These are phyloP conservation scores for Dryas alaskensis DNA, from an alignment of 306 rosid genomes.

Conservation along the genomic window DNA sequence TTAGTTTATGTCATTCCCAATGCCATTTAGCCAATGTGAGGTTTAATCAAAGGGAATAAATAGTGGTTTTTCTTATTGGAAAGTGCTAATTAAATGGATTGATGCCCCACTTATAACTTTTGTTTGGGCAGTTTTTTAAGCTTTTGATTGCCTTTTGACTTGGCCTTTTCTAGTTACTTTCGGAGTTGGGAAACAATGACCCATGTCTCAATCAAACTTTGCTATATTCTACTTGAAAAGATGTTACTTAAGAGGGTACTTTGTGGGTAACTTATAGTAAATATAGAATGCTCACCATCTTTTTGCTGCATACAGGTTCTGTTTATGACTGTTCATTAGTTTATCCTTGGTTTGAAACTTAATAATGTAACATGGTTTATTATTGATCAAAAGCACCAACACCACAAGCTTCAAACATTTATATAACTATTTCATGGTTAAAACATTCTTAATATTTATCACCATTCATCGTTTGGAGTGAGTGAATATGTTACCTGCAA, in stretches of 20 bases:
- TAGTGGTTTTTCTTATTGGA: slow-evolving; percentile 21
- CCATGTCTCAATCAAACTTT: slow-evolving; percentile 35
- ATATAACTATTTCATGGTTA: no score
- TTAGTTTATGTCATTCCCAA: slow-evolving; percentile 68
- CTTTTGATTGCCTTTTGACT: slow-evolving; percentile 67
- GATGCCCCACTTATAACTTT: slow-evolving; percentile 44
- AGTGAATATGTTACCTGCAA: no score
- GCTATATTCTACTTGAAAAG: slow-evolving; percentile 1
- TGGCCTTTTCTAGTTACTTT: slow-evolving; percentile 46
- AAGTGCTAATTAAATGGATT: slow-evolving; percentile 35
- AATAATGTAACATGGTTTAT: no score
- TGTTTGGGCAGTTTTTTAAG: slow-evolving; percentile 57
- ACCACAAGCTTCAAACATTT: no score
- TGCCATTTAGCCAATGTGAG: slow-evolving; percentile 54
- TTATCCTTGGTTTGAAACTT: no score
- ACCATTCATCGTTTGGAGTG: no score
- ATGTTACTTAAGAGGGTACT: slow-evolving; percentile 12
- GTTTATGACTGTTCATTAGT: no score
- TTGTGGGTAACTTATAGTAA: slow-evolving; percentile 14
- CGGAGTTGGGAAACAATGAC: slow-evolving; percentile 40
- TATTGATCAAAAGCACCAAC: no score
- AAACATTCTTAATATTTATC: no score
- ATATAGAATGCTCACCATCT: slow-evolving; percentile 2
- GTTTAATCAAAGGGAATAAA: slow-evolving; percentile 35
- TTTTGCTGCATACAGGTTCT: not conserved